Evolutionary conservation across 2,329 filamentous ascomycete species (phyloP).

Genomic region (Paraphoma chrysanthemicola): DNA sequence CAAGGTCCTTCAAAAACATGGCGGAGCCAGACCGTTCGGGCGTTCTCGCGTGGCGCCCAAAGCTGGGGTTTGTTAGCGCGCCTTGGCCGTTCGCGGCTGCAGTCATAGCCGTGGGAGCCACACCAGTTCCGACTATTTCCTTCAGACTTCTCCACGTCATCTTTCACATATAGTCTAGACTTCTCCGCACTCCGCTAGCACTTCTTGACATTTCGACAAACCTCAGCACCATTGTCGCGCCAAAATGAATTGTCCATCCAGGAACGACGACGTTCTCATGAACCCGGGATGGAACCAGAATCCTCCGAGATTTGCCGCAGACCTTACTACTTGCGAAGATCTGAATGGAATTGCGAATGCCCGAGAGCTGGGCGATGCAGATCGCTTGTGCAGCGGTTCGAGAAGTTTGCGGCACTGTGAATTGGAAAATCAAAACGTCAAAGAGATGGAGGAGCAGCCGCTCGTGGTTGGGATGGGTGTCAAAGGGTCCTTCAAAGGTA

Average conservation of each 20-base stretch:
- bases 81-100: constrained; percentile 4
- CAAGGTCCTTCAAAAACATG: not conserved
- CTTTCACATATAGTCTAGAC: constrained; percentile 8
- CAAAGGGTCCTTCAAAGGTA: constrained; percentile 30
- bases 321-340: constrained; percentile 40
- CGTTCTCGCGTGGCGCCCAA: constrained; percentile 15
- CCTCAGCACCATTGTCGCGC: not conserved
- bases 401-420: constrained; percentile 18
- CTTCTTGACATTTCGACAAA: not conserved
- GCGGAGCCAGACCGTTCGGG: not conserved
- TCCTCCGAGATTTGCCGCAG: constrained; percentile 37
- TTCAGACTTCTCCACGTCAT: constrained; percentile 24
- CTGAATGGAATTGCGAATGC: constrained; percentile 40
- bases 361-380: constrained; percentile 36
- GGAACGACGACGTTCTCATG: constrained; percentile 32
- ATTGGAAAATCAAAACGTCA: constrained; percentile 17
- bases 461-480: constrained; percentile 30
- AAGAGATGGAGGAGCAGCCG: constrained; percentile 24
- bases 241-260: constrained; percentile 42
- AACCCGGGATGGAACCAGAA: constrained; percentile 41
- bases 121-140: constrained; percentile 2
- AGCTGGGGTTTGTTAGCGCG: not conserved
- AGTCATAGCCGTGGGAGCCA: not conserved
- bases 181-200: not conserved
- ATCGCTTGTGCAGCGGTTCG: constrained; percentile 19